A percentile compares a stretch with the other conserved stretches of the same genome.
Conservation (phyloP, 2,329 filamentous ascomycete genomes). For the Microthyrium microscopicum region DNA sequence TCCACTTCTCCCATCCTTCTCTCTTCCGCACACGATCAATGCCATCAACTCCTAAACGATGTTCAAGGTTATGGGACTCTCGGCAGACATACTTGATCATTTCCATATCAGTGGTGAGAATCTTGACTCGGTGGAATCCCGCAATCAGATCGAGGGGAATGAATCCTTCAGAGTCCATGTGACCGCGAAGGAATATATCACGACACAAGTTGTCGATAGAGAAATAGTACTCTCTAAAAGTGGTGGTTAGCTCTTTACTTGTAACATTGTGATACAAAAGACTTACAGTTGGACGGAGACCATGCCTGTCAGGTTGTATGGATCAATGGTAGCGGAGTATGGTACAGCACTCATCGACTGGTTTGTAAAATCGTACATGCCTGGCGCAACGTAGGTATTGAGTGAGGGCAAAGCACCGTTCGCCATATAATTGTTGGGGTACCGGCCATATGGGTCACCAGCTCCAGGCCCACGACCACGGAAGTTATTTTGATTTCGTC, state of each 20-base stretch:
- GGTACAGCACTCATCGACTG: slow-evolving; percentile 42
- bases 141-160: slow-evolving; percentile 66
- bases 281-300: slow-evolving; percentile 43
- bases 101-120: slow-evolving; percentile 54
- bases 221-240: slow-evolving; percentile 79
- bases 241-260: no score
- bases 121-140: slow-evolving; percentile 71
- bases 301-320: slow-evolving; percentile 38
- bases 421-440: slow-evolving; percentile 12
- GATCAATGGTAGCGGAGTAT: slow-evolving; percentile 42
- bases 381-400: slow-evolving; percentile 4
- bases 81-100: slow-evolving; percentile 60
- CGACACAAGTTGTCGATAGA: slow-evolving; percentile 91
- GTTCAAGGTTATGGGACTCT: slow-evolving; percentile 56
- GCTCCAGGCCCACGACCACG: no score
- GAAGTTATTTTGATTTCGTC: no score
- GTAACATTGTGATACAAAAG: slow-evolving; percentile 1
- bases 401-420: neutral
- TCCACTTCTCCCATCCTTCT: slow-evolving; percentile 65
- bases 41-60: slow-evolving; percentile 57
- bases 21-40: slow-evolving; percentile 60
- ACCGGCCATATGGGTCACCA: neutral
- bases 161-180: slow-evolving; percentile 93
- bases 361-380: slow-evolving; percentile 39
- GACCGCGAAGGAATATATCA: slow-evolving; percentile 69